phyloP scores from a whole-genome alignment of 192 early-diverging fungal genomes.

The Physocladia obscura region DNA sequence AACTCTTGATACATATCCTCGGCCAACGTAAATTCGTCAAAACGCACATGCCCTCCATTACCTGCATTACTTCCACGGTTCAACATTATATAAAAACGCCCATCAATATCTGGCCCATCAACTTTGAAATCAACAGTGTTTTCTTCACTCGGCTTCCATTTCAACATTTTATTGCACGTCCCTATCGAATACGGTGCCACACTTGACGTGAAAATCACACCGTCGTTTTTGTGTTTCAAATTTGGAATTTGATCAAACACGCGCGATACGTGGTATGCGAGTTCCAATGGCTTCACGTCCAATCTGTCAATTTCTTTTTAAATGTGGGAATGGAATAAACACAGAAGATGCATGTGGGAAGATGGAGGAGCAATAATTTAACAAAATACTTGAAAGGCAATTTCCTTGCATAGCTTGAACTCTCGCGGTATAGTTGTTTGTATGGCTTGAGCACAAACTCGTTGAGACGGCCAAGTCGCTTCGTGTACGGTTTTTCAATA shows the following conservation, averaged over 20 bases:
- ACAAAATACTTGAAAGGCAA: conserved; percentile 58
- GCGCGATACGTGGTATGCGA: conserved; percentile 41
- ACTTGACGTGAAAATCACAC: conserved; percentile 69
- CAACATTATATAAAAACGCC: conserved; percentile 31
- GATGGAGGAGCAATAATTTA: neutral
- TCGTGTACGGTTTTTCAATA: conserved; percentile 57
- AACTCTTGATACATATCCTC: conserved; percentile 34
- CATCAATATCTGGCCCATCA: conserved; percentile 30
- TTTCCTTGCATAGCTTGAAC: conserved; percentile 32
- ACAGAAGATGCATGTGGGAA: too few species aligned
- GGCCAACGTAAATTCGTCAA: conserved; percentile 40
- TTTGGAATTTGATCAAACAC: conserved; percentile 67
- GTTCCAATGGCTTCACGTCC: conserved; percentile 47
- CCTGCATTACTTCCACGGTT: conserved; percentile 14
- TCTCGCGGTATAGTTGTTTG: conserved; percentile 41
- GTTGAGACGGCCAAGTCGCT: conserved; percentile 70
- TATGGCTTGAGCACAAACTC: conserved; percentile 68
- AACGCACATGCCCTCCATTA: conserved; percentile 35
- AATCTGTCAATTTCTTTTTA: conserved; percentile 31
- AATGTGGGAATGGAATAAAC: too few species aligned
- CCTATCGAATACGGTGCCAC: conserved; percentile 51
- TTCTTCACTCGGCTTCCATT: conserved; percentile 64
- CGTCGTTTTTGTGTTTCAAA: conserved; percentile 68
- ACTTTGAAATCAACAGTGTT: conserved; percentile 63
- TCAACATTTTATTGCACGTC: conserved; percentile 60